Conservation (phyloP, 345 rosid genomes). For the Salix brachista region DNA sequence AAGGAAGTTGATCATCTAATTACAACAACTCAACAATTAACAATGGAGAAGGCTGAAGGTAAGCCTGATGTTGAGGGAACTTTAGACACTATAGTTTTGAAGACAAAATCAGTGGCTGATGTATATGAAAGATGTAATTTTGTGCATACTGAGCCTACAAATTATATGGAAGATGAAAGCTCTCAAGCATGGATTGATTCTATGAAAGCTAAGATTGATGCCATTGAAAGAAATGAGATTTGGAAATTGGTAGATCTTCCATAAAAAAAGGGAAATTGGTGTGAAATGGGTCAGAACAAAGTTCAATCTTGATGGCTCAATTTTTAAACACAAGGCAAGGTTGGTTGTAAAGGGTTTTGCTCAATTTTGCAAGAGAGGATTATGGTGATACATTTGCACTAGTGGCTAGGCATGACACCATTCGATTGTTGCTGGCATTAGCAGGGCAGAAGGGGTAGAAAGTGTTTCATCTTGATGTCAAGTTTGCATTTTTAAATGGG, state of each 20-base stretch:
- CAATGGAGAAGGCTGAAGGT: neutral
- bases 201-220: too few relatives aligned
- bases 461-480: neutral
- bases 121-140: neutral
- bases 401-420: neutral
- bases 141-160: neutral
- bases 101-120: neutral
- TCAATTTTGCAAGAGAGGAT: too few relatives aligned
- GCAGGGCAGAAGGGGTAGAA: neutral
- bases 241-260: neutral
- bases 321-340: neutral
- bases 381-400: too few relatives aligned
- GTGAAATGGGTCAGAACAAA: neutral
- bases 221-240: neutral
- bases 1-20: neutral
- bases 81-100: neutral
- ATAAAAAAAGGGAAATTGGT: neutral
- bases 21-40: fast-evolving
- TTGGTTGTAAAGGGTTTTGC: too few relatives aligned
- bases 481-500: neutral
- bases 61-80: neutral
- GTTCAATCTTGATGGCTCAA: neutral
- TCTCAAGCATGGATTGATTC: too few relatives aligned
- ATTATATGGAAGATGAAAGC: neutral
- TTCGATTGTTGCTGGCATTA: neutral